These are phyloP conservation scores for Gelatoporia subvermispora DNA, from an alignment of 768 basidiomycete species.

Conservation along the genomic window DNA sequence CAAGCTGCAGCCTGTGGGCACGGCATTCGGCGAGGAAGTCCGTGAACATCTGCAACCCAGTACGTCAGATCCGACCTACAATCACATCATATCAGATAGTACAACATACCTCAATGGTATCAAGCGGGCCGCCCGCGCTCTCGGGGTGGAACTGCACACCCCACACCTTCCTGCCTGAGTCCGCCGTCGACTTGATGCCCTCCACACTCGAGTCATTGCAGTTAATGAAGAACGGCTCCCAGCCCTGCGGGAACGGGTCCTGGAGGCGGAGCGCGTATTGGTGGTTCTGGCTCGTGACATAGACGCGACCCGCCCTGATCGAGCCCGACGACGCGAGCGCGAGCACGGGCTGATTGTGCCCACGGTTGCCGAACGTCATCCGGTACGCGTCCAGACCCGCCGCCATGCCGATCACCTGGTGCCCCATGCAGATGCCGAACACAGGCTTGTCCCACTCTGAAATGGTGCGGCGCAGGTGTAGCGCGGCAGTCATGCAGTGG, in stretches of 20 bases:
- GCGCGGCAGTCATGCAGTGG: slow-evolving; percentile 81
- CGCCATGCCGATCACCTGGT: slow-evolving; percentile 96
- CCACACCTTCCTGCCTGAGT: slow-evolving; percentile 90
- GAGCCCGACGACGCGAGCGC: slow-evolving; percentile 91
- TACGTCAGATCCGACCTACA: background rate
- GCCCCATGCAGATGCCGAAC: slow-evolving; percentile 99
- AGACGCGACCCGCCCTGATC: slow-evolving; percentile 93
- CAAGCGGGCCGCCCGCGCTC: slow-evolving; percentile 95
- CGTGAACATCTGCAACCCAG: slow-evolving; percentile 72
- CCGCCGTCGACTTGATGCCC: slow-evolving; percentile 91
- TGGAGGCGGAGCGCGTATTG: slow-evolving; percentile 94
- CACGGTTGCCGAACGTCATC: slow-evolving; percentile 99
- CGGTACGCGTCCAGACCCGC: slow-evolving; percentile 95
- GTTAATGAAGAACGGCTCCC: slow-evolving; percentile 99
- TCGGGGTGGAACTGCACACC: slow-evolving; percentile 99
- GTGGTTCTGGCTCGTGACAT: slow-evolving; percentile 97
- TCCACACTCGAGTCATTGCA: slow-evolving; percentile 99
- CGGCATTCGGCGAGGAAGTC: slow-evolving; percentile 85
- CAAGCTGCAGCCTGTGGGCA: slow-evolving; percentile 40
- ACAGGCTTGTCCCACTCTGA: slow-evolving; percentile 89
- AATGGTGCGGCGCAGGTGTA: slow-evolving; percentile 76
- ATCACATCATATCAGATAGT: background rate
- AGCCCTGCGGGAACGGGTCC: slow-evolving; percentile 94
- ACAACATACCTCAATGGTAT: slow-evolving; percentile 84
- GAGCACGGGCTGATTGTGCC: slow-evolving; percentile 97